Base-by-base conservation (phyloP, 2,329 filamentous ascomycete species). In the Moelleriella libera region DNA sequence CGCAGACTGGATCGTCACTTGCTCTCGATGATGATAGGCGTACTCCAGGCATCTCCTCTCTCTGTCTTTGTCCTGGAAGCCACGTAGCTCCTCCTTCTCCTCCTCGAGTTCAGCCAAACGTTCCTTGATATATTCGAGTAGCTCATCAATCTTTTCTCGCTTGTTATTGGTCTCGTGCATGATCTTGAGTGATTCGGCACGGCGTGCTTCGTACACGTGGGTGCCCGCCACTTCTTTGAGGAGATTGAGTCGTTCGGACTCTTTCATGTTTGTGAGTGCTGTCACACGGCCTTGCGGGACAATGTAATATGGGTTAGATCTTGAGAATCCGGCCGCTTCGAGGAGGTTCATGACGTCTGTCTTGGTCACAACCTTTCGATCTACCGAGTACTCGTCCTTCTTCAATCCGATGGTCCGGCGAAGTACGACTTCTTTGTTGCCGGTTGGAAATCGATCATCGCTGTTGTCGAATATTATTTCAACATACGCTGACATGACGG, bases 401-500 rank as follows among this genome's bases (percentile, higher is more conserved):
- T 98, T 97, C 53, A 90, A 74, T 46, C 90, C 92, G 63, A 98
- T 98, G 0, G 92, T 97, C 43, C 92, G 85, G 52, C 94, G 85
- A 49, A 98, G 71, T 41, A 92, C 82, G 44, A 97, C 80, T 63
- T 98, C 90, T 50, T 88, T 83, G 60, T 88, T 92, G 55, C 87
- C 87, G 8, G 88, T 96, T 37, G 88, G 88, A 60, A 98, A 97
- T 57, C 92, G 86, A 57, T 94, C 88, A 63, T 98, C 90, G 57
- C 79, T 86, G 63, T 98, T 98, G 74, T 98, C 92, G 65, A 98
- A 98, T 55, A 96, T 94, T 58, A 98, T 87, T 67, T 98, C 92
- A 50, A 98, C 94, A 58, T 97, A 98, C n/a, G 92, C 94, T 44
- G 89, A 95, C 87, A 96, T 95, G 58, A 98, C 90, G 12, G 92